Percentiles rank a stretch among this genome's conserved stretches.
These are phyloP conservation scores for Pleurotus tuoliensis DNA, from an alignment of 768 basidiomycete species.

Conservation along the genomic window DNA sequence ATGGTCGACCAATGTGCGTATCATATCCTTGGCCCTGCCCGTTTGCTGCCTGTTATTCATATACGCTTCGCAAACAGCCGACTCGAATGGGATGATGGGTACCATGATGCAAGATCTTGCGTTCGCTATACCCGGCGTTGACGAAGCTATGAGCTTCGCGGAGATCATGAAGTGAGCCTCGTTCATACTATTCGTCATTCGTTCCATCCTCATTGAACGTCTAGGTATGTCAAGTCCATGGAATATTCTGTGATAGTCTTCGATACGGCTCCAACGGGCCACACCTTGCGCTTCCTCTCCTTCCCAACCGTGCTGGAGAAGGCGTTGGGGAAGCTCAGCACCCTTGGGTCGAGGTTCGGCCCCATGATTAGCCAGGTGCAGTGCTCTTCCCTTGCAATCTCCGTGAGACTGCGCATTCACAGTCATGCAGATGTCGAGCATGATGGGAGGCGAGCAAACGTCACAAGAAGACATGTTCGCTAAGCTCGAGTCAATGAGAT, in stretches of 20 bases:
- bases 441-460: constrained; percentile 91
- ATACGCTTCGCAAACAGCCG: constrained; percentile 42
- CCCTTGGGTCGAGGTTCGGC: constrained; percentile 91
- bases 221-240: constrained; percentile 99
- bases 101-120: constrained; percentile 99
- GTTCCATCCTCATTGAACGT: constrained; percentile 3
- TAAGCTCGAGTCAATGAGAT: constrained; percentile 95
- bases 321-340: constrained; percentile 90
- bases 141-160: constrained; percentile 99
- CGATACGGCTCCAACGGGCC: constrained; percentile 98
- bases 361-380: constrained; percentile 89
- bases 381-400: neutral
- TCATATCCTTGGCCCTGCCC: too few relatives aligned
- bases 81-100: constrained; percentile 93
- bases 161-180: constrained; percentile 90
- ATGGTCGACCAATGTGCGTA: constrained; percentile 93
- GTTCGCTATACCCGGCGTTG: constrained; percentile 98
- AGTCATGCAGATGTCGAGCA: constrained; percentile 73
- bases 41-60: too few relatives aligned
- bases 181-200: neutral
- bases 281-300: constrained; percentile 97
- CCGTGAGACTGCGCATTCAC: neutral
- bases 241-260: constrained; percentile 99
- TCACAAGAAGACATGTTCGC: constrained; percentile 99
- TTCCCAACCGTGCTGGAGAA: constrained; percentile 98